Evolutionary conservation across 2,329 filamentous ascomycete species (phyloP).

Genomic region (Sordariomycetes sp.): DNA sequence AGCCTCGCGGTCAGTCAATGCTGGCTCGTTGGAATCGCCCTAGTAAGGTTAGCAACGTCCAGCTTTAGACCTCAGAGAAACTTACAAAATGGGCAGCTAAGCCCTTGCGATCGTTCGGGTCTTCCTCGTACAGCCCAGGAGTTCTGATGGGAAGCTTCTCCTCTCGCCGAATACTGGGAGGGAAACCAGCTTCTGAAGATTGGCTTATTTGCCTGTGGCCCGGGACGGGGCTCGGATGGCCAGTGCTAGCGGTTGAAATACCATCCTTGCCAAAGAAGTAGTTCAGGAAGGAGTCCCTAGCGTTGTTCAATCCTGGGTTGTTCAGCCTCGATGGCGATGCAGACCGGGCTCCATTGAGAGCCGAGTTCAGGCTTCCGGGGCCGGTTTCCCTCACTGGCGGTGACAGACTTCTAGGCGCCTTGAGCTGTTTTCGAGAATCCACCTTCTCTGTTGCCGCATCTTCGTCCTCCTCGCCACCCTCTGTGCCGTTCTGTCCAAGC

Average conservation of each 20-base stretch:
- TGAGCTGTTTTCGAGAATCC: constrained; percentile 28
- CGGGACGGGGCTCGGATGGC: constrained; percentile 17
- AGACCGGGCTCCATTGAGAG: constrained; percentile 56
- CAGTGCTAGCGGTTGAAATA: constrained; percentile 26
- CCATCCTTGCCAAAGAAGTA: constrained; percentile 99
- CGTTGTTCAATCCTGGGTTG: constrained; percentile 46
- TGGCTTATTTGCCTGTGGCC: constrained; percentile 64
- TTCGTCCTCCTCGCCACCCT: constrained; percentile 60
- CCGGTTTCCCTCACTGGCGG: constrained; percentile 67
- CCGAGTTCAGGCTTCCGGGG: constrained; percentile 47
- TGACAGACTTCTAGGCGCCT: constrained; percentile 66
- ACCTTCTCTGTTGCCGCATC: constrained; percentile 36
- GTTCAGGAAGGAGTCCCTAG: constrained; percentile 88
- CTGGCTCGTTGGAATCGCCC: constrained; percentile 63
- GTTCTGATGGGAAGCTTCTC: constrained; percentile 46
- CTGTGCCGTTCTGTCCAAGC: constrained; percentile 68
- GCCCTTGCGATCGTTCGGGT: constrained; percentile 14
- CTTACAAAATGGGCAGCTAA: constrained; percentile 51
- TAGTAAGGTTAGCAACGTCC: constrained; percentile 19
- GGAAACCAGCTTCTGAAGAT: constrained; percentile 69
- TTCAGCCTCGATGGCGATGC: constrained; percentile 37
- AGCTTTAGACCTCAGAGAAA: too few relatives aligned
- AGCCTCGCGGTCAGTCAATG: constrained; percentile 88
- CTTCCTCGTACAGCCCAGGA: constrained; percentile 21
- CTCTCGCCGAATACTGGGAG: constrained; percentile 72